A percentile compares a stretch with the other conserved stretches of the same genome.
Conservation (phyloP, 2,329 filamentous ascomycete species). For the Penicillium sp. region DNA sequence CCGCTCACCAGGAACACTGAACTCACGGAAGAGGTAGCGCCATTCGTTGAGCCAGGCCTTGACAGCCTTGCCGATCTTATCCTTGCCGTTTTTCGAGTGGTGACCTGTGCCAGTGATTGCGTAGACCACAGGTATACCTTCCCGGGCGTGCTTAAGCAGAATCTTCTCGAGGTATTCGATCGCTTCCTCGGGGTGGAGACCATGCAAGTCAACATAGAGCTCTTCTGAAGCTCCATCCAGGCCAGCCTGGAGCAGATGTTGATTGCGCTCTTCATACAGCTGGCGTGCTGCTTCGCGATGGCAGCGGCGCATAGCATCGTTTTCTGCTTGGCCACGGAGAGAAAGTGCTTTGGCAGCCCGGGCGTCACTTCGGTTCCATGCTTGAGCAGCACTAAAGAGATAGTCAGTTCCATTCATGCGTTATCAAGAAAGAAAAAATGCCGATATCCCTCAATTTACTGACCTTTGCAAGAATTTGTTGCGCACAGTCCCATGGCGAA, state of each 20-base stretch:
- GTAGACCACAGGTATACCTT: constrained; percentile 75
- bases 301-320: constrained; percentile 94
- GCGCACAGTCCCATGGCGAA: constrained; percentile 92
- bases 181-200: constrained; percentile 97
- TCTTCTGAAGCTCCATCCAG: constrained; percentile 61
- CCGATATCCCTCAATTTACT: constrained; percentile 20
- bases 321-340: constrained; percentile 92
- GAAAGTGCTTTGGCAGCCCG: constrained; percentile 93
- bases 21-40: constrained; percentile 94
- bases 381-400: constrained; percentile 78
- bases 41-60: constrained; percentile 91
- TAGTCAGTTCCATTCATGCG: neutral
- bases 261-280: constrained; percentile 92
- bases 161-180: constrained; percentile 91
- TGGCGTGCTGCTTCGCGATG: constrained; percentile 91
- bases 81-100: constrained; percentile 97
- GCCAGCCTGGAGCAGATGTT: constrained; percentile 56
- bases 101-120: constrained; percentile 96
- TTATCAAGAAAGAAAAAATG: neutral
- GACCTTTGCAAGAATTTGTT: constrained; percentile 98
- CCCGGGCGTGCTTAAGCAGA: constrained; percentile 76
- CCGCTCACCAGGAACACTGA: constrained; percentile 92
- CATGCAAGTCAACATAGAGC: constrained; percentile 93
- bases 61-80: constrained; percentile 95
- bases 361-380: constrained; percentile 97